A percentile compares a stretch with the other conserved stretches of the same genome.
Conservation (phyloP, 768 basidiomycete genomes). For the Trametes cubensis region DNA sequence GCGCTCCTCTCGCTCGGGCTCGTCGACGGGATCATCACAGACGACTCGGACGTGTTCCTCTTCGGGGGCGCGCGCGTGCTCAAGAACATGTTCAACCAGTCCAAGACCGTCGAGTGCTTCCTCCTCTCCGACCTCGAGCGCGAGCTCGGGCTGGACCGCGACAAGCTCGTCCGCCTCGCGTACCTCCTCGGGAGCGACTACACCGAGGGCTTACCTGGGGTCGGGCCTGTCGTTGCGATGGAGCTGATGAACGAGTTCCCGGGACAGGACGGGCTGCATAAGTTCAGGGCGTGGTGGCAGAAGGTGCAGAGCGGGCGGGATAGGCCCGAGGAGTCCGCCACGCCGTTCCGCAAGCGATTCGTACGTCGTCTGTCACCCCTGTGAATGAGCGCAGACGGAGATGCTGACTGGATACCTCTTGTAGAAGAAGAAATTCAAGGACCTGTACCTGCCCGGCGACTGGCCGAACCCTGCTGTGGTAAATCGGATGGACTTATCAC, state of each 20-base stretch:
- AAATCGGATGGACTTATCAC: slow-evolving; percentile 28
- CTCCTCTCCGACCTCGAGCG: slow-evolving; percentile 78
- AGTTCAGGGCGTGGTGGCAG: slow-evolving; percentile 94
- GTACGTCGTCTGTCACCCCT: slow-evolving; percentile 49
- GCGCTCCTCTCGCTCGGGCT: slow-evolving; percentile 81
- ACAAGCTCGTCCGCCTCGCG: slow-evolving; percentile 84
- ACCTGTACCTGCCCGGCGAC: slow-evolving; percentile 74
- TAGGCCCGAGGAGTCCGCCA: slow-evolving; percentile 66
- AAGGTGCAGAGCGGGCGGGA: slow-evolving; percentile 92
- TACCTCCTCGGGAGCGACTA: slow-evolving; percentile 98
- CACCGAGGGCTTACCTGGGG: slow-evolving; percentile 86
- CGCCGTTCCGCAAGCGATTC: slow-evolving; percentile 82
- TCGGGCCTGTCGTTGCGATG: slow-evolving; percentile 96
- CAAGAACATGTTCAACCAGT: slow-evolving; percentile 99
- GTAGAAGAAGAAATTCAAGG: slow-evolving; percentile 89
- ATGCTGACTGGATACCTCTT: background rate
- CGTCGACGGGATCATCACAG: slow-evolving; percentile 97
- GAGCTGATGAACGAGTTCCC: slow-evolving; percentile 94
- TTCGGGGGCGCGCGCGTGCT: slow-evolving; percentile 95
- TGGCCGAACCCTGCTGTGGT: slow-evolving; percentile 96
- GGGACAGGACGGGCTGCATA: slow-evolving; percentile 77
- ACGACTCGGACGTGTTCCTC: slow-evolving; percentile 98
- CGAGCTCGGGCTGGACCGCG: slow-evolving; percentile 86
- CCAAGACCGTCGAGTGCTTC: slow-evolving; percentile 98
- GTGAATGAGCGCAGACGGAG: background rate